These are phyloP conservation scores for Vitis hybrid DNA, from an alignment of 177 flowering plant genomes.

Conservation along the genomic window DNA sequence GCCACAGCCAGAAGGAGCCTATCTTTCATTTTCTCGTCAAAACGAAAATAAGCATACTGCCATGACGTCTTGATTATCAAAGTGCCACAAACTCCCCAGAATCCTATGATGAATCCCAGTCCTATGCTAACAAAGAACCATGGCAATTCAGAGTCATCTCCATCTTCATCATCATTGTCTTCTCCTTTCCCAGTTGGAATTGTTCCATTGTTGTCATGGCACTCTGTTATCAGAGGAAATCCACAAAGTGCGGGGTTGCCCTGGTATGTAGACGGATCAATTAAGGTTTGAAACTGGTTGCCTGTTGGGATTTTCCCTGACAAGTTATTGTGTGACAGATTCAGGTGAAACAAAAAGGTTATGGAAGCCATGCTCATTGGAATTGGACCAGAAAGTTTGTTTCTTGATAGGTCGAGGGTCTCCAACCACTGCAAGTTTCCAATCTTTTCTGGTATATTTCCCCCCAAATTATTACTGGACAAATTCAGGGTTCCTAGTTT, in stretches of 20 bases:
- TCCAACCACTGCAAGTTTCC: slow-evolving; percentile 1
- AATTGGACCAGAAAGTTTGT: slow-evolving; percentile 11
- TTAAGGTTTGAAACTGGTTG: slow-evolving; percentile 15
- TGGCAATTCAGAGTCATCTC: neutral
- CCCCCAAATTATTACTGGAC: slow-evolving; percentile 14
- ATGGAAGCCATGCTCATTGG: slow-evolving; percentile 4
- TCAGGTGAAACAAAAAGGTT: slow-evolving; percentile 6
- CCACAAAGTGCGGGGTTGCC: slow-evolving; percentile 13
- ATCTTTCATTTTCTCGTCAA: no score
- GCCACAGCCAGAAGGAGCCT: no score
- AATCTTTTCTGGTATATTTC: slow-evolving; percentile 9
- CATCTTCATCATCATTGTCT: neutral
- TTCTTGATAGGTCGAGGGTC: slow-evolving; percentile 12
- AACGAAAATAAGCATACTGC: no score
- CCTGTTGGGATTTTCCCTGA: slow-evolving; percentile 13
- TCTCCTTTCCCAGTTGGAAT: neutral
- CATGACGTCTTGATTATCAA: no score
- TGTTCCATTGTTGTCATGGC: neutral
- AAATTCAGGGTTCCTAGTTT: slow-evolving; percentile 1
- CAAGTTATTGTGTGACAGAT: slow-evolving; percentile 12
- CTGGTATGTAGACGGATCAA: slow-evolving; percentile 7
- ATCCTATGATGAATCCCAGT: no score
- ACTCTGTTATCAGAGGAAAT: neutral
- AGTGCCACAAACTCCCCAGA: neutral
- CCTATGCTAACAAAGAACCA: no score